These are phyloP conservation scores for Multifurca ochricompacta DNA, from an alignment of 768 basidiomycete species.

Conservation along the genomic window DNA sequence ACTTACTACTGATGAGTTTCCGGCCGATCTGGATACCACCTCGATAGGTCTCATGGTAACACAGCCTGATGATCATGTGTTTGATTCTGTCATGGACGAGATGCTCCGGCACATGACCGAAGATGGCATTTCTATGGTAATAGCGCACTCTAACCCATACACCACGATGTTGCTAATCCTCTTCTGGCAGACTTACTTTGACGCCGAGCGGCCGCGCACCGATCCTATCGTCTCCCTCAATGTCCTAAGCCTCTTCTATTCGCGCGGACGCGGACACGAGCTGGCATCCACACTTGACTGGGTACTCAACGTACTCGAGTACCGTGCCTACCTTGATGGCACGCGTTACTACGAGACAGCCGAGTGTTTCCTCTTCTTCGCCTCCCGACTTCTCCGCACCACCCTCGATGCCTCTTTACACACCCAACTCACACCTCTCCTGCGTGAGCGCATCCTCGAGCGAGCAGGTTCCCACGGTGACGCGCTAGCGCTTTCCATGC, in stretches of 20 bases:
- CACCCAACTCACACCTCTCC: conserved; percentile 31
- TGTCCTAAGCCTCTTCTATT: conserved; percentile 42
- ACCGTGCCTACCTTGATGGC: conserved; percentile 48
- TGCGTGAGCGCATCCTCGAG: conserved; percentile 41
- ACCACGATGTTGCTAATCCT: not conserved
- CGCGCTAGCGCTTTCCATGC: conserved; percentile 50
- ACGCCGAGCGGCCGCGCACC: conserved; percentile 41
- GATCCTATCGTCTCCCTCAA: conserved; percentile 50
- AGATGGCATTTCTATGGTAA: conserved; percentile 39
- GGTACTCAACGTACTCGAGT: conserved; percentile 41
- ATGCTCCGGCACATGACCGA: conserved; percentile 43
- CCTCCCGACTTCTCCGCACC: conserved; percentile 36
- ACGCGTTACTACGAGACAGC: conserved; percentile 47
- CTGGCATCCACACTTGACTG: conserved; percentile 39
- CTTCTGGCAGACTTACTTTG: conserved; percentile 42
- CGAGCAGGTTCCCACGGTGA: conserved; percentile 43
- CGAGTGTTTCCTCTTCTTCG: conserved; percentile 47
- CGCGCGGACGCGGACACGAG: conserved; percentile 40
- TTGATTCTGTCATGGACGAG: conserved; percentile 44
- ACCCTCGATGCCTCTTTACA: conserved; percentile 31
- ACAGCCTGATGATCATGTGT: conserved; percentile 27
- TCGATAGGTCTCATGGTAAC: conserved; percentile 44
- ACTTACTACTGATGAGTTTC: conserved; percentile 43
- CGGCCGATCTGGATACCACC: conserved; percentile 52
- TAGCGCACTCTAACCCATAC: not conserved